Evolutionary conservation across 306 rosid genomes (phyloP), one percentile per base, ranked within the genome.

Genomic region (Acmispon strigosus): DNA sequence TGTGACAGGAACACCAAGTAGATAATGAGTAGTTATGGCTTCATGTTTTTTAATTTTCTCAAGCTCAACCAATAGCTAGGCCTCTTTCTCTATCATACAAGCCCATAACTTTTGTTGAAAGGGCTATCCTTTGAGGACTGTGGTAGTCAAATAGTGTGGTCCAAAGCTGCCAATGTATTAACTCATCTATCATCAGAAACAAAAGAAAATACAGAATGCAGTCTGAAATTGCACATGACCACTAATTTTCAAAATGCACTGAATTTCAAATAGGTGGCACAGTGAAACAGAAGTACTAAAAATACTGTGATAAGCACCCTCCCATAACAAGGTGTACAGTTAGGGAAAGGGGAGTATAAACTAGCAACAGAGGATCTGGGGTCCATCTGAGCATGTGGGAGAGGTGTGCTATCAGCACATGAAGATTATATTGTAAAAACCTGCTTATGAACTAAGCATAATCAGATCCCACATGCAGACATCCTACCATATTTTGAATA

Each of bases 101-200:
- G 59, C 50, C 42, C 17, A 16, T 7, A 17, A 48, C 55, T 20
- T 20, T 49, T 61, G 58, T 61, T 42, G 44, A 62, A 53, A 14
- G 42, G 41, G 47, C 27, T 13, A 39, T 5, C 49, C 47, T 22
- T 69, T 56, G 42, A 24, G 22, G 48, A 56, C 18, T 34, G 60
- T 29, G 58, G 32, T 54, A 19, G 32, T 70, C 73, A 62, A 62
- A 49, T 54, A 63, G 68, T 62, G 29, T 54, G 48, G 67, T 34
- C 66, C 36, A 47, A 55, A 55, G 47, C 78, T 54, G 10, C 8
- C 1, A 5, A 61, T 8, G 17, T 29, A 59, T 54, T n/a, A 65
- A 51, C 11, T 36, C 57, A 70, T 63, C 69, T 55, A 39, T 13
- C 57, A 54, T 36, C 9, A 42, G 43, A 16, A 41, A 49, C 62